A percentile compares a stretch with the other conserved stretches of the same genome.
These are phyloP conservation scores for Phytophthora aleatoria DNA, from an alignment of 352 stramenopile species.

Conservation along the genomic window DNA sequence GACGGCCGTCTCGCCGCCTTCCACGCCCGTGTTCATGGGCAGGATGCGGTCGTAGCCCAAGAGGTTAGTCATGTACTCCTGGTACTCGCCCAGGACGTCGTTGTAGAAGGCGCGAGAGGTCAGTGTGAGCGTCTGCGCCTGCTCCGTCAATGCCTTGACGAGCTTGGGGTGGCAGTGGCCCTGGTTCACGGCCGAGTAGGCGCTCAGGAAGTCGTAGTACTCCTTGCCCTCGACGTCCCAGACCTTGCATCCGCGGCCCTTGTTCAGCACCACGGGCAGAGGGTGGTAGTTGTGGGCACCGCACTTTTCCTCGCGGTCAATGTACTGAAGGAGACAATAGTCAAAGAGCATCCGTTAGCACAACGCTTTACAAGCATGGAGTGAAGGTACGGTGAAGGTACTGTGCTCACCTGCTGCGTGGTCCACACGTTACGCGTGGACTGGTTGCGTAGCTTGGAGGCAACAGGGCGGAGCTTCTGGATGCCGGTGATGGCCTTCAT, in stretches of 20 bases:
- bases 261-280: conserved; percentile 95
- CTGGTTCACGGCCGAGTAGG: conserved; percentile 92
- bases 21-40: conserved; percentile 99
- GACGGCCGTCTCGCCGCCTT: conserved; percentile 98
- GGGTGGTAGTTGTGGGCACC: conserved; percentile 99
- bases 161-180: conserved; percentile 99
- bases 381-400: no score
- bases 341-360: conserved; percentile 8
- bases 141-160: conserved; percentile 92
- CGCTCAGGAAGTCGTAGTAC: conserved; percentile 98
- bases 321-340: conserved; percentile 48
- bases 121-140: conserved; percentile 95
- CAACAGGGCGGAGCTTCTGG: conserved; percentile 19
- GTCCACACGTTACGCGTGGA: conserved; percentile 44
- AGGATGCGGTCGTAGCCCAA: conserved; percentile 98
- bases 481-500: conserved; percentile 26
- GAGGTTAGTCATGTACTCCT: conserved; percentile 96
- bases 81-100: conserved; percentile 96
- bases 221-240: conserved; percentile 97
- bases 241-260: conserved; percentile 94
- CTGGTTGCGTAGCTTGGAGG: conserved; percentile 18
- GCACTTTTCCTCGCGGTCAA: conserved; percentile 91
- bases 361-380: conserved; percentile 7
- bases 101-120: conserved; percentile 99
- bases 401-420: conserved; percentile 41